Base-by-base conservation (phyloP, 2,329 filamentous ascomycete genomes). In the Microthyrium microscopicum region DNA sequence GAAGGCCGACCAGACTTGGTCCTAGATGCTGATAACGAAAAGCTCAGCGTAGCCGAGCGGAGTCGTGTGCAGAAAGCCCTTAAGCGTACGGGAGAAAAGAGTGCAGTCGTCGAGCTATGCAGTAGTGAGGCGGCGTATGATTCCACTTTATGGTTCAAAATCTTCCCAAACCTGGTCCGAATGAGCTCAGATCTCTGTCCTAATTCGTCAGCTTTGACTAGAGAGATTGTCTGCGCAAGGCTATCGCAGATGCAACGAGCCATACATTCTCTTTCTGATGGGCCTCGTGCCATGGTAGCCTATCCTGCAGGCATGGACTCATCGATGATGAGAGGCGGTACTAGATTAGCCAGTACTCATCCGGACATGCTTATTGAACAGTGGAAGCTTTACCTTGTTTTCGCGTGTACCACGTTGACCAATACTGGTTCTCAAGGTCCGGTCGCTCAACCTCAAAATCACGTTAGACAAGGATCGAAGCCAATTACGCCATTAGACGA, bases 301-400 rank as follows among this genome's bases (percentile, higher is more conserved):
- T 47, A 60, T 39, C 48, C 74, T 12, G 58, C 70, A 11, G 68
- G 74, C 44, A 70, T 78, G 41, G 73, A 73, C 34, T 60, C 68
- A 13, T 70, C 75, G 31, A 59, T 66, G 5, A 61, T 63, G 19
- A 74, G 66, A 47, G 64, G 60, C 43, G 63, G 72, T 48, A 69
- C 67, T 38, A 73, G 55, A 12, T 41, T 58, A 21, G 52, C 68
- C 38, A 77, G 73, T 3, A 76, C 77, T 1, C 78, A 84, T 13
- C 80, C 85, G 0, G 84, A 92, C 45, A 73, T 92, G 16, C 66
- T 94, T 37, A 73, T 98, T 38, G 91, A 95, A 54, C 89, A 98
- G 51, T 98, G 87, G 87, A 95, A 94, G 55, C 62, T 95, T 2
- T 95, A 95, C 52, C 66, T 98, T 18, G 85, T 94, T 35, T 94